These are phyloP conservation scores for Candida quercuum DNA, from an alignment of 805 yeast genomes.

Conservation along the genomic window DNA sequence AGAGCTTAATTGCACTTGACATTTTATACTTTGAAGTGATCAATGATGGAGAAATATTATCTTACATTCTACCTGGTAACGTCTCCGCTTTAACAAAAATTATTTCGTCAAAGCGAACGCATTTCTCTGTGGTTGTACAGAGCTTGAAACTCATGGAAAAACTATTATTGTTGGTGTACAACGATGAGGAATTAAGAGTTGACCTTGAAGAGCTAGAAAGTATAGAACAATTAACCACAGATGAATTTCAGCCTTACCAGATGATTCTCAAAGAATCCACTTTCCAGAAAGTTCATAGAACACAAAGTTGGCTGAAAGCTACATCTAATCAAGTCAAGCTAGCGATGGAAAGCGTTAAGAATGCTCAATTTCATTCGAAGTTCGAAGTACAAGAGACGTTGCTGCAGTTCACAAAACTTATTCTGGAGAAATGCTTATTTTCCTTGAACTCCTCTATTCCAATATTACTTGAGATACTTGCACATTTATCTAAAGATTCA, in stretches of 20 bases:
- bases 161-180: slow-evolving; percentile 32
- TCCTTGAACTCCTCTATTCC: slow-evolving; percentile 34
- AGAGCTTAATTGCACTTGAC: slow-evolving; percentile 29
- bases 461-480: slow-evolving; percentile 29
- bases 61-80: slow-evolving; percentile 47
- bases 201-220: slow-evolving; percentile 17
- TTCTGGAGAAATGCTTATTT: slow-evolving; percentile 28
- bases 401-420: slow-evolving; percentile 23
- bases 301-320: slow-evolving; percentile 49
- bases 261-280: slow-evolving; percentile 14
- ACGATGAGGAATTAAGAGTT: slow-evolving; percentile 34
- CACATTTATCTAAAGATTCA: slow-evolving; percentile 17
- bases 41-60: slow-evolving; percentile 42
- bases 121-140: slow-evolving; percentile 31
- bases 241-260: slow-evolving; percentile 11
- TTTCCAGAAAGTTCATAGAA: slow-evolving; percentile 32
- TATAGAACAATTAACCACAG: slow-evolving; percentile 10
- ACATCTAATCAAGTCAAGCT: slow-evolving; percentile 45
- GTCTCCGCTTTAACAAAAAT: slow-evolving; percentile 40
- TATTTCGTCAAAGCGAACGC: slow-evolving; percentile 25
- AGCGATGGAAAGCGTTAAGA: slow-evolving; percentile 30
- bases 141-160: slow-evolving; percentile 26
- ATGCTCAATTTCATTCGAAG: slow-evolving; percentile 24
- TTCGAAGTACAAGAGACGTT: slow-evolving; percentile 29
- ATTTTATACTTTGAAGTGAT: slow-evolving; percentile 30